Base-by-base conservation (phyloP, 495 filamentous ascomycete species). In the Saxophila tyrrhenica region DNA sequence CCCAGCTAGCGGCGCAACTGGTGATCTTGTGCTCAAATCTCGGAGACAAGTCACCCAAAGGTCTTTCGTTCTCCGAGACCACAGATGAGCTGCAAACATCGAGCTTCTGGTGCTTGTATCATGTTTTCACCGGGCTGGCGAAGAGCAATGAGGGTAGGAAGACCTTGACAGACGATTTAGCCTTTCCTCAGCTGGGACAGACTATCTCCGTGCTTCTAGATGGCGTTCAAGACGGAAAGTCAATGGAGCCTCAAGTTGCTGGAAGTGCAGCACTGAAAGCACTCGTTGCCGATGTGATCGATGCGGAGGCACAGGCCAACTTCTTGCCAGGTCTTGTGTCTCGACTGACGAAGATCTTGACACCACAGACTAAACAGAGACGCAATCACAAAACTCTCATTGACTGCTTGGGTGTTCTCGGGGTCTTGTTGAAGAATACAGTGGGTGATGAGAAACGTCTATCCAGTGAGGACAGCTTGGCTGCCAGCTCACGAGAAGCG, bases 321-420 rank as follows among this genome's bases (percentile, higher is more conserved):
- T 89, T 97, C 58, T 78, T 96, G 60, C 92, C 92, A 8, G 87
- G 94, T 8, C 88, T 89, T 2, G 81, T 95, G 0, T 95, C 91
- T 8, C 77, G 81, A 5, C 65, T 99, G 45, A 84, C 82, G 11
- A 89, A 83, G 66, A 71, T 85, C 16, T 68, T 97, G 29, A 82
- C 82, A 24, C 80, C 84, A 0, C 82, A 78, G 1, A 79, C 78
- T 7, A 78, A 80, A 51, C 70, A 72, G 53, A 83, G 83, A 53
- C 74, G 79, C 17, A 79, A 82, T 48, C 82, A 76, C 55, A 79
- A 72, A 56, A 73, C 91, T 0, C 69, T 96, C 8, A 69, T 80
- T 3, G 65, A 62, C 21, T 81, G 78, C 21, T 66, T 97, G 16
- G 69, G 75, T 3, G 68, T 80, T 0, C 67, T 96, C 16, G 72